phyloP scores from a whole-genome alignment of 31 red algal genomes.

The Odonthalia washingtoniensis region DNA sequence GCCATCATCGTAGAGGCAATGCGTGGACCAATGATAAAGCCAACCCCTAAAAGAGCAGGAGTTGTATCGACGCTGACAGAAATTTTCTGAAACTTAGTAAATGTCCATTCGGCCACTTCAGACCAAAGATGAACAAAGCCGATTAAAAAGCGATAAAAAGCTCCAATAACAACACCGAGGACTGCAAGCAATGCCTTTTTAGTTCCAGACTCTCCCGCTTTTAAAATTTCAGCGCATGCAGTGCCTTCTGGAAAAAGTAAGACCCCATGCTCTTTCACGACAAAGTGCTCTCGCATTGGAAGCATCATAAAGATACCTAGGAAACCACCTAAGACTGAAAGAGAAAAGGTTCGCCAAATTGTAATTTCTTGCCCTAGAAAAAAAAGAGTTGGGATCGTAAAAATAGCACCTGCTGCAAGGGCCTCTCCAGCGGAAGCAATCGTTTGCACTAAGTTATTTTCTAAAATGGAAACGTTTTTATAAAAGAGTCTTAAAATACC shows the following conservation, averaged over 20 bases:
- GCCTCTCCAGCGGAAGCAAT: slow-evolving; percentile 9
- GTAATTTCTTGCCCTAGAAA: neutral
- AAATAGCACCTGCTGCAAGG: slow-evolving; percentile 7
- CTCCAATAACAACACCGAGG: neutral
- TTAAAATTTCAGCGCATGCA: slow-evolving; percentile 14
- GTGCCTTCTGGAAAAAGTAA: slow-evolving; percentile 10
- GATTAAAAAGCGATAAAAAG: neutral
- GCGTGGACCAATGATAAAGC: neutral
- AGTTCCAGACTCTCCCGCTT: neutral
- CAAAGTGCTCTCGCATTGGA: slow-evolving; percentile 9
- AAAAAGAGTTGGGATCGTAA: slow-evolving; percentile 6
- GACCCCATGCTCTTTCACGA: neutral
- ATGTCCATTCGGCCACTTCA: neutral
- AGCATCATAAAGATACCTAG: slow-evolving; percentile 15
- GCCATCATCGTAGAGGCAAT: slow-evolving; percentile 5
- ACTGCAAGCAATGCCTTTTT: neutral
- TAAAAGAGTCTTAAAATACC: neutral
- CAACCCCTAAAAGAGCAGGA: slow-evolving; percentile 5
- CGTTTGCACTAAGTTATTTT: slow-evolving; percentile 11
- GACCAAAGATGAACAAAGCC: neutral
- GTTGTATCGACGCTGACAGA: neutral
- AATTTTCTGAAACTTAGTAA: neutral
- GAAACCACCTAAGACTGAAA: slow-evolving; percentile 4
- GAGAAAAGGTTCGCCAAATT: neutral
- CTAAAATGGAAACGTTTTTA: slow-evolving; percentile 3